Base-by-base conservation (phyloP, 257 asterid genomes). In the Henckelia pumila region DNA sequence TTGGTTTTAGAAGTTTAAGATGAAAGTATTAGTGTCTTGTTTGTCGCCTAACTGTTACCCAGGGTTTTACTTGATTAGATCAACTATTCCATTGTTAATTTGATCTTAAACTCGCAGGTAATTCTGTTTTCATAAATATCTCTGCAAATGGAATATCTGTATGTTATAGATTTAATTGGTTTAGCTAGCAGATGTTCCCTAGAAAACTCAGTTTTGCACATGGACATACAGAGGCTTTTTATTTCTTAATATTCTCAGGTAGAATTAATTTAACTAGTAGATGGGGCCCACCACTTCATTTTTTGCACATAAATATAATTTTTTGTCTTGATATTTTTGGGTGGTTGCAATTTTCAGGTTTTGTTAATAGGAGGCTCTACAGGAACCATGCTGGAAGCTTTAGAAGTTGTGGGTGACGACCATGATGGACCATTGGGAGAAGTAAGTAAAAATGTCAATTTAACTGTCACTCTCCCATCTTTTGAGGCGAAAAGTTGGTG, bases 281-380 rank as follows among this genome's bases (percentile, higher is more conserved):
- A 40, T 40, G 50, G 6, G 50, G 50, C 17, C n/a, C 50, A 11
- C 5, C 50, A 40, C 50, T 40, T 35, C 10, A 17, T 11, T 17
- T 40, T 40, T 40, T 40, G n/a, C 6, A 13, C n/a, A 40, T 40
- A 40, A 40, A 40, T 40, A 40, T 40, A 40, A 40, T 11, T 40
- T 3, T 40, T 2, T 40, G 50, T 59, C 40, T 49, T 56, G 9
- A 56, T 63, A 35, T 56, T 32, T 47, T 24, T 63, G 55, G 30
- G 23, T 23, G 37, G 55, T 64, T 74, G 60, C 73, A 28, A 65
- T 69, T 62, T 80, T 30, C 81, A 94, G 97, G 99, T 94, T 66
- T 82, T 94, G 88, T 81, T 91, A 80, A 94, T 94, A 64, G 99
- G 99, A 71, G 99, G 97, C 74, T 91, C 97, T 71, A 94, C 99